Evolutionary conservation across 768 basidiomycete species (phyloP).

Genomic region (Lactifluus volemus): DNA sequence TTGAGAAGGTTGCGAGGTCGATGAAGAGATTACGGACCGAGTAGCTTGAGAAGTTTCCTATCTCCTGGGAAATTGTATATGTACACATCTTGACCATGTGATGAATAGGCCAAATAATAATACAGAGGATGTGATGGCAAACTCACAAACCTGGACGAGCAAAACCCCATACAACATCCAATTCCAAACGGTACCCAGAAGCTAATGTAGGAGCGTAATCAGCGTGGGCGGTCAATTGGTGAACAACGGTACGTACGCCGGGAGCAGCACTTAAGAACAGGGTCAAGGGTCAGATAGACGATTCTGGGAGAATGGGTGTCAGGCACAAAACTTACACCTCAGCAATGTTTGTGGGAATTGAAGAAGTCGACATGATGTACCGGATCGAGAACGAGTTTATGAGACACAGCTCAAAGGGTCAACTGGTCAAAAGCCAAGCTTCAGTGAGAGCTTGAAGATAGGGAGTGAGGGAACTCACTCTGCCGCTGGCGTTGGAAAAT

Average conservation of each 20-base stretch:
- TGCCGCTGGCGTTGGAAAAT: too few species aligned
- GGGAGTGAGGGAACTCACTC: too few species aligned
- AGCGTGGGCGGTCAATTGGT: too few species aligned
- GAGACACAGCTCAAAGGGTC: not conserved
- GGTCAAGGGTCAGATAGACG: not conserved
- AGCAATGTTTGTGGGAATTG: not conserved
- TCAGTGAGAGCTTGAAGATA: too few species aligned
- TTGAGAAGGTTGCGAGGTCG: not conserved
- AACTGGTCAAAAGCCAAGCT: too few species aligned
- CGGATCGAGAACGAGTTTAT: not conserved
- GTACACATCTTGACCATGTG: not conserved
- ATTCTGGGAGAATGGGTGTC: not conserved
- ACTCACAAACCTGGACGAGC: slow-evolving; percentile 2
- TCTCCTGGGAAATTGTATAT: slow-evolving; percentile 6
- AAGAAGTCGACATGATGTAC: not conserved
- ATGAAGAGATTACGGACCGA: not conserved
- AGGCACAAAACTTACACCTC: not conserved
- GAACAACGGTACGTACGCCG: not conserved
- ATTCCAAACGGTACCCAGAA: slow-evolving; percentile 4
- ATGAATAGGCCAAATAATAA: not conserved
- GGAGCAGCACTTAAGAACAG: not conserved
- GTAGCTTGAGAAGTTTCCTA: not conserved
- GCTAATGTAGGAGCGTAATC: not conserved
- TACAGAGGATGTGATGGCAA: too few species aligned
- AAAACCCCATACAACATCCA: slow-evolving; percentile 9